phyloP scores from a whole-genome alignment of 176 grass and related monocot genomes.

The Hordeum vulgare region DNA sequence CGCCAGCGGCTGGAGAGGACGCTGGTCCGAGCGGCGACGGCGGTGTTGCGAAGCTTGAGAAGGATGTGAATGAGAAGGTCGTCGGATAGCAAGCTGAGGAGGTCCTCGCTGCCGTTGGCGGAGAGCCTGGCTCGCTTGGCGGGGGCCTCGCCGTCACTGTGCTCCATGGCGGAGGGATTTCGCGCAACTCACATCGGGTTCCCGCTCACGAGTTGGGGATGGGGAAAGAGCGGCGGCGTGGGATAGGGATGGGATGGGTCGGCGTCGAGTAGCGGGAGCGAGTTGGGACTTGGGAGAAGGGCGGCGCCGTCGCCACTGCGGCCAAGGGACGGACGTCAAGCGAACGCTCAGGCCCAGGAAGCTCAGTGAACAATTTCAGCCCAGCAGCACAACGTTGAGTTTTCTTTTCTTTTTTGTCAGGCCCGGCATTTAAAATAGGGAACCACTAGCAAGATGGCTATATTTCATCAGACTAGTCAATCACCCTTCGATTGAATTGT shows the following conservation, averaged over 20 bases:
- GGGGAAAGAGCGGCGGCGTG: not conserved
- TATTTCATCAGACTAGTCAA: no score
- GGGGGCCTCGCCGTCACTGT: not conserved
- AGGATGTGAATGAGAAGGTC: slow-evolving; percentile 7
- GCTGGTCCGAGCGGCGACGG: not conserved
- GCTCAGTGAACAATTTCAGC: no score
- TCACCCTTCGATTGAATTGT: no score
- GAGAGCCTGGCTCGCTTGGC: not conserved
- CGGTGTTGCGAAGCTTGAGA: not conserved
- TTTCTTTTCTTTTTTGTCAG: no score
- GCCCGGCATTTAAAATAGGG: no score
- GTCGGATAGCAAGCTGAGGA: slow-evolving; percentile 8
- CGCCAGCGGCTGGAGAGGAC: slow-evolving; percentile 23
- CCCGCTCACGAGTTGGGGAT: not conserved
- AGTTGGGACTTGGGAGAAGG: not conserved
- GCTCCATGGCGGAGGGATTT: slow-evolving; percentile 8
- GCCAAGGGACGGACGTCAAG: no score
- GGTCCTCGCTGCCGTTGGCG: not conserved
- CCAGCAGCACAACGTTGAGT: no score
- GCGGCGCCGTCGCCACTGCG: no score
- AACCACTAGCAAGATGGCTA: no score
- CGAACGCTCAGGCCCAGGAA: no score
- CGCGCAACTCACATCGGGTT: not conserved
- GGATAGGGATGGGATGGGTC: not conserved
- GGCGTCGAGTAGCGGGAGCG: not conserved